Evolutionary conservation across 148 eudicot genomes (phyloP), one percentile per base, ranked within the genome.

Genomic region (Amaranthus hypochondriacus): DNA sequence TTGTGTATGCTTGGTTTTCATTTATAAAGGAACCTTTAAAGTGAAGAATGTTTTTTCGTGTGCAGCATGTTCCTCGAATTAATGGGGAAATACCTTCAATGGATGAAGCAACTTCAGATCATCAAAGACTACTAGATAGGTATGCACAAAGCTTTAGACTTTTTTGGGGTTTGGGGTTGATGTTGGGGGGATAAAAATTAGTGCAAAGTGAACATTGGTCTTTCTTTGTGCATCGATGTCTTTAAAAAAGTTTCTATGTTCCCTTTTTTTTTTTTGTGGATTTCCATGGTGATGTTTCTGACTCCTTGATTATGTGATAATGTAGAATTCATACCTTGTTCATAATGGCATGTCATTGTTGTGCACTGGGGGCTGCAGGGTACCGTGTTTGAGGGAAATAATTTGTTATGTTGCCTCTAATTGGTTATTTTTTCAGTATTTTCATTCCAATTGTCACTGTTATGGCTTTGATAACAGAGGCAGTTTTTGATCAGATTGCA

Each of bases 61-160:
- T 85, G 89, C 91, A 93, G 98, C 98, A 93, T 81, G 81, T 93
- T 68, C 98, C 98, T 56, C 86, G 86, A 78, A 91, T 91, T 79
- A 93, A 93, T 87, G 96, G 98, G 68, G 97, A 93, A 72, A 89
- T 93, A 80, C 98, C 98, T 81, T 89, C 98, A 64, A 72, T 85
- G 78, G 95, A 93, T 81, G 98, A 93, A 81, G 98, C 89, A 61
- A 91, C 91, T 78, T 86, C 95, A 59, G 98, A 91, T 79, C 95
- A 93, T 85, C 98, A 93, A 81, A 87, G 98, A 81, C 86, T 93
- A 71, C 79, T 89, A 43, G 88, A 91, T 81, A 93, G 98, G 95
- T 91, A 86, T 72, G 8, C 51, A 65, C 57, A 5, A 2, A 57
- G 49, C 48, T 5, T 62, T 12, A 7, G 11, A 14, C 61, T 74